phyloP scores from a whole-genome alignment of 176 grass and related monocot genomes.

The Musa acuminata region DNA sequence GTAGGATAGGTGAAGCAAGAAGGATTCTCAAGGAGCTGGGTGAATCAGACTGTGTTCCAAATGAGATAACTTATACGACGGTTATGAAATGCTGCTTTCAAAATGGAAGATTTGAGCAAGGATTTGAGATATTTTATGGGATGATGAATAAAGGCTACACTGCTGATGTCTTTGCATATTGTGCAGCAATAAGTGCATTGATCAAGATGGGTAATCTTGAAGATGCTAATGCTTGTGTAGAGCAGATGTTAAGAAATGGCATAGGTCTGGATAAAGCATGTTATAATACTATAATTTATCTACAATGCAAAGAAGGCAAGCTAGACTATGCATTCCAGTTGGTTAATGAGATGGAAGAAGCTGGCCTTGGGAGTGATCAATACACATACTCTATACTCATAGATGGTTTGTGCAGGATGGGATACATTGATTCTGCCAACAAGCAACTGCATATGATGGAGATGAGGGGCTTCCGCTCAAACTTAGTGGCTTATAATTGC shows the following conservation, averaged over 20 bases:
- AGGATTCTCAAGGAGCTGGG: conserved; percentile 73
- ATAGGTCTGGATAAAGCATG: conserved; percentile 55
- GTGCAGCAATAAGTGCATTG: conserved; percentile 70
- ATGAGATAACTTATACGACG: conserved; percentile 59
- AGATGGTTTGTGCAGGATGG: conserved; percentile 76
- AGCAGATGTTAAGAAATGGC: conserved; percentile 62
- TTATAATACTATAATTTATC: conserved; percentile 78
- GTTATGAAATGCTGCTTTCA: conserved; percentile 87
- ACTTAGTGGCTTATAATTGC: conserved; percentile 91
- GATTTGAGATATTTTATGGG: conserved; percentile 56
- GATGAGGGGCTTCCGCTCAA: conserved; percentile 44
- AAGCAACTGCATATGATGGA: conserved; percentile 66
- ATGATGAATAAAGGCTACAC: conserved; percentile 58
- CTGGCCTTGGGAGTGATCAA: conserved; percentile 60
- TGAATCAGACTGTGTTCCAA: conserved; percentile 34
- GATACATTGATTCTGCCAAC: conserved; percentile 47
- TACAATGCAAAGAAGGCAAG: conserved; percentile 65
- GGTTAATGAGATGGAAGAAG: conserved; percentile 69
- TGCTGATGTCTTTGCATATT: conserved; percentile 58
- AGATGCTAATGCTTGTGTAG: conserved; percentile 58
- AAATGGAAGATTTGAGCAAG: conserved; percentile 66
- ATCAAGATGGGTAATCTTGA: conserved; percentile 72
- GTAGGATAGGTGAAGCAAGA: conserved; percentile 55
- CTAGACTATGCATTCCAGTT: conserved; percentile 63
- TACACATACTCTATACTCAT: conserved; percentile 90